Base-by-base conservation (phyloP, 352 stramenopile genomes). In the Globisporangium carolinianum region DNA sequence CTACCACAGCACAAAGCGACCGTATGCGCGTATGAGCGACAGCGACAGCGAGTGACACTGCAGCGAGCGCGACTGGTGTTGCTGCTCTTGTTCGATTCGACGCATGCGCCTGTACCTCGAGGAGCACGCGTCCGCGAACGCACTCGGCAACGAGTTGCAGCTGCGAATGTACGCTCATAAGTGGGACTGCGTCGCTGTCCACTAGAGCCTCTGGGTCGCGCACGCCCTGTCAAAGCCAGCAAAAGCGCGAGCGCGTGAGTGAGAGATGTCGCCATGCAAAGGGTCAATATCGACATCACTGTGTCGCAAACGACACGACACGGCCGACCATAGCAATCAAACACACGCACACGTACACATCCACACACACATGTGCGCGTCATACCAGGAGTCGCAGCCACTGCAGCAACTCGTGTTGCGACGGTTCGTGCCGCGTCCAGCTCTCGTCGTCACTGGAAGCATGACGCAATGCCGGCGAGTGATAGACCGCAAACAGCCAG, bases 401-500 rank as follows among this genome's bases (percentile, higher is more conserved):
- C 11, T 55, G 57, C 17, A 45, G 41, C 37, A 84, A 53, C 41
- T 77, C 62, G 36, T 56, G 57, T 8, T 60, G 37, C 6, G 63
- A 62, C 32, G 74, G 69, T 41, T 79, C 67, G 35, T 67, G 47
- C 6, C 51, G 52, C 18, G 51, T 62, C 74, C 72, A 81, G 17
- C 53, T 58, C 36, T 49, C 59, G 3, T 53, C 55, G n/a, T 61
- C 12, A 66, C 24, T 24, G 39, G 11, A 12, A 7, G 39, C 39
- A 43, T 43, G 49, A 7, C 65, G 66, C 47, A 71, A 49, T 39
- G 57, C 57, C 11, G 75, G 68, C 17, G 60, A 51, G 47, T 50
- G 58, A 49, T 73, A 81, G 6, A 79, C 51, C 8, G 72, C 75
- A 38, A 74, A 68, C 3, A 82, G 56, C 75, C 75, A 85, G 32